These are phyloP conservation scores for Pythium plurisporium DNA, from an alignment of 352 stramenopile species.

Conservation along the genomic window DNA sequence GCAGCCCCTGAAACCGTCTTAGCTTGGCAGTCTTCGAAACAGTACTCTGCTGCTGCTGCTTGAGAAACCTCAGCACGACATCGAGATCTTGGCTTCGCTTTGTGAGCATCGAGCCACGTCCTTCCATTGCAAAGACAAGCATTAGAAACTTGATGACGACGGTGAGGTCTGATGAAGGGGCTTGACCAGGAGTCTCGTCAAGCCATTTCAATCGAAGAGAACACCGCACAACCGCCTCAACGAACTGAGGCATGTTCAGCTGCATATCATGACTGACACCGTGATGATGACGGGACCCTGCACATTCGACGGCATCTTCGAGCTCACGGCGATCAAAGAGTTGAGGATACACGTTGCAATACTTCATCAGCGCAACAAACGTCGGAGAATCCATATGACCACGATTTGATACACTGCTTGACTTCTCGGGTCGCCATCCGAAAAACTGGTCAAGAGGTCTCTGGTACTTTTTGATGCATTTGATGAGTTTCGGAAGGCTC, in stretches of 20 bases:
- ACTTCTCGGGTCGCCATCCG: constrained; percentile 12
- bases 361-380: constrained; percentile 52
- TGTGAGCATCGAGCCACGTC: constrained; percentile 49
- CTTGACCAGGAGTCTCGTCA: constrained; percentile 3
- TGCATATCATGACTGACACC: constrained; percentile 19
- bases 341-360: constrained; percentile 49
- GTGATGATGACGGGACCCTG: constrained; percentile 13
- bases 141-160: constrained; percentile 66
- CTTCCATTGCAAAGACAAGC: constrained; percentile 77
- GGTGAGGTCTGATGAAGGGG: constrained; percentile 1
- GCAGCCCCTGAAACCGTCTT: constrained; percentile 38
- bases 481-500: constrained; percentile 14
- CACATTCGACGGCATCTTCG: constrained; percentile 33
- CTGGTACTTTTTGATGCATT: constrained; percentile 24
- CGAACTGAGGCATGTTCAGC: constrained; percentile 57
- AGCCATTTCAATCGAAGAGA: constrained; percentile 44
- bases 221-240: constrained; percentile 54
- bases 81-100: constrained; percentile 54
- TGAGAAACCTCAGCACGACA: constrained; percentile 43
- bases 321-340: constrained; percentile 53
- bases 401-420: neutral
- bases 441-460: constrained; percentile 15
- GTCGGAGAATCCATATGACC: constrained; percentile 19
- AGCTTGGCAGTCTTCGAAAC: constrained; percentile 36
- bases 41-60: constrained; percentile 29